phyloP scores from a whole-genome alignment of 495 filamentous ascomycete species.

The Aspergillus wentii region DNA sequence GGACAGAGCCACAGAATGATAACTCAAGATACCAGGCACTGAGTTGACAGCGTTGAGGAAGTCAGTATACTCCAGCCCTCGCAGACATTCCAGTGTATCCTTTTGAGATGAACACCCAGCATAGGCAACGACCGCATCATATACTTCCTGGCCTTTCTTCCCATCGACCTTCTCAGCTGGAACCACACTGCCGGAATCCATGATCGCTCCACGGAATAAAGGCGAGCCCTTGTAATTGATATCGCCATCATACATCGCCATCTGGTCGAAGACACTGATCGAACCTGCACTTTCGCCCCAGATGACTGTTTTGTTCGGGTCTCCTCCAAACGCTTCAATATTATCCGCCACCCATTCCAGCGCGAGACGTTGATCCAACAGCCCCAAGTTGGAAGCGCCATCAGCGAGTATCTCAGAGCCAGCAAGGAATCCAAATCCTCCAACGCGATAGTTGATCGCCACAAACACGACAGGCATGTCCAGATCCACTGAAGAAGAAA shows the following conservation, averaged over 20 bases:
- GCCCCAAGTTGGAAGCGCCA: slow-evolving; percentile 51
- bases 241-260: slow-evolving; percentile 63
- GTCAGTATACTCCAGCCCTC: slow-evolving; percentile 49
- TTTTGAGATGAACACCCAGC: slow-evolving; percentile 53
- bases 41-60: slow-evolving; percentile 64
- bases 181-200: slow-evolving; percentile 63
- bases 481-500: slow-evolving; percentile 45
- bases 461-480: slow-evolving; percentile 66
- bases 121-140: slow-evolving; percentile 53
- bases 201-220: slow-evolving; percentile 66
- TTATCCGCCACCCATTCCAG: slow-evolving; percentile 52
- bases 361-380: slow-evolving; percentile 49
- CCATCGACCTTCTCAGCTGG: slow-evolving; percentile 62
- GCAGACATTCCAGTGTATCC: slow-evolving; percentile 61
- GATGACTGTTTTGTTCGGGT: slow-evolving; percentile 61
- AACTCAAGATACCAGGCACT: slow-evolving; percentile 58
- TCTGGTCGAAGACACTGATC: slow-evolving; percentile 68
- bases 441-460: slow-evolving; percentile 73
- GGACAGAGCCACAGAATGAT: slow-evolving; percentile 57
- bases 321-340: slow-evolving; percentile 51
- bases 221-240: slow-evolving; percentile 64
- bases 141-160: slow-evolving; percentile 57
- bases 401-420: slow-evolving; percentile 62
- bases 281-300: slow-evolving; percentile 71
- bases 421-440: slow-evolving; percentile 68